Conservation (phyloP, 305 asterid genomes). For the Galium porrigens region DNA sequence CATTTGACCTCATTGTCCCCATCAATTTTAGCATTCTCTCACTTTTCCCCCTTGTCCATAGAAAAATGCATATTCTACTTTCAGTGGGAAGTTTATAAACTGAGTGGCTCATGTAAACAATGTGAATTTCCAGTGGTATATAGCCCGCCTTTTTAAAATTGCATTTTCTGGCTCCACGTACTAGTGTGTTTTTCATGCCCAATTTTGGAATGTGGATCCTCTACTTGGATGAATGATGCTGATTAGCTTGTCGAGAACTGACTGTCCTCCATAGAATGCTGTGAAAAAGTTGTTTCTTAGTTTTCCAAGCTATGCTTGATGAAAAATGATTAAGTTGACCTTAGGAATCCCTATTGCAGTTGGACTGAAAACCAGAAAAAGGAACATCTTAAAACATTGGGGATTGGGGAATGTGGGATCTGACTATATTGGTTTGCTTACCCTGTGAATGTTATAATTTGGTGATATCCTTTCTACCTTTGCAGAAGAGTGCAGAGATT, state of each 20-base stretch:
- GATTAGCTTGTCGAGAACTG: background rate
- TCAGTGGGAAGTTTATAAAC: background rate
- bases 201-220: background rate
- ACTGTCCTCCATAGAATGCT: background rate
- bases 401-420: background rate
- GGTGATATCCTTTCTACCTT: slow-evolving; percentile 2
- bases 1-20: background rate
- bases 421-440: background rate
- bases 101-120: background rate
- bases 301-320: background rate
- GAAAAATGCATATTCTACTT: background rate
- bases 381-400: background rate
- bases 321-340: background rate
- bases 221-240: background rate
- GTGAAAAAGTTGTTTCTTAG: background rate
- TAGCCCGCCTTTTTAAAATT: background rate
- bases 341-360: background rate
- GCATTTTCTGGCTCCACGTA: background rate
- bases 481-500: slow-evolving; percentile 89
- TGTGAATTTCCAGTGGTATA: background rate
- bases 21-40: background rate
- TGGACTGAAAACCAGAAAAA: slow-evolving; percentile 1
- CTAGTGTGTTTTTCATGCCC: slow-evolving; percentile 7
- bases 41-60: background rate
- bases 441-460: background rate